Evolutionary conservation across 139 green algal species (phyloP).

Genomic region (Edaphochlamys debaryana): DNA sequence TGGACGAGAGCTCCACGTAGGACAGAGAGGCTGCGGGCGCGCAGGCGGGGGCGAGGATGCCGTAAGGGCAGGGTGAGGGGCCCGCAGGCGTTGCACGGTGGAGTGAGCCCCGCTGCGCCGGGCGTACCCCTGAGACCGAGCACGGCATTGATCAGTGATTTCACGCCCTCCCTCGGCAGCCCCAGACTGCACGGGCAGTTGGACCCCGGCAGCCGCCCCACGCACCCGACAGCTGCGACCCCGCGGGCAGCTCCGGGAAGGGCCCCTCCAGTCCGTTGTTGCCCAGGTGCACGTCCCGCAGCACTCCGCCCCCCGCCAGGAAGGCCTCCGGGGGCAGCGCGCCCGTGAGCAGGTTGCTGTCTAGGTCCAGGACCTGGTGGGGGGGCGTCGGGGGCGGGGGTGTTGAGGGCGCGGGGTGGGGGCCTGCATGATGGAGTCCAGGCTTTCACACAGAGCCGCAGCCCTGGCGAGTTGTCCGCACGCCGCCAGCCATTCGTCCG

Average conservation of each 20-base stretch:
- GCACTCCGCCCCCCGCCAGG: neutral
- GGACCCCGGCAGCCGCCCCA: neutral
- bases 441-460: too few species aligned
- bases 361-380: slow-evolving; percentile 5
- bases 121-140: too few species aligned
- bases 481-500: too few species aligned
- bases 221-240: neutral
- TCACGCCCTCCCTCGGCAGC: too few species aligned
- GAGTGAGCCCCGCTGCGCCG: neutral
- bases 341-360: slow-evolving; percentile 7
- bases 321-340: neutral
- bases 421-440: too few species aligned
- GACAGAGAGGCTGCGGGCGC: neutral
- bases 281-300: neutral
- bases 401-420: too few species aligned
- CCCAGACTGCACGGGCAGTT: too few species aligned
- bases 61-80: neutral
- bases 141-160: too few species aligned
- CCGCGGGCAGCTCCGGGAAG: neutral
- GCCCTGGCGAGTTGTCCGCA: too few species aligned
- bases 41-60: neutral
- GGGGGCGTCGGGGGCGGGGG: too few species aligned
- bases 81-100: too few species aligned
- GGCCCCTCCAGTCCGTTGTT: neutral
- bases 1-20: neutral